A percentile compares a stretch with the other conserved stretches of the same genome.
Evolutionary conservation across 441 rosid genomes (phyloP).

Genomic region (Populus hybrid): DNA sequence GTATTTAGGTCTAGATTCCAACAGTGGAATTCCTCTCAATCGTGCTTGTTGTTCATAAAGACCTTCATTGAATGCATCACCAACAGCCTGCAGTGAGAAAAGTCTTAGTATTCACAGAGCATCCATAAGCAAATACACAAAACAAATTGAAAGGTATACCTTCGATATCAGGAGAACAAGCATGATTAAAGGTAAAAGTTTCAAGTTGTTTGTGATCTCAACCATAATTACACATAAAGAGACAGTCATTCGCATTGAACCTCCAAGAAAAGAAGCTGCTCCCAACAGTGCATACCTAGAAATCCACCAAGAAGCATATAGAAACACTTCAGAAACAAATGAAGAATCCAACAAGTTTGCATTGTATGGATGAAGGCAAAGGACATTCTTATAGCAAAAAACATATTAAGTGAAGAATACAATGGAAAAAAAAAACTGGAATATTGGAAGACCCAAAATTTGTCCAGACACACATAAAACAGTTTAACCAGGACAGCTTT

Average conservation of each 20-base stretch:
- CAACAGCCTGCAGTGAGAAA: conserved; percentile 72
- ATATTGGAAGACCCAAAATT: neutral
- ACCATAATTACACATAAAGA: conserved; percentile 97
- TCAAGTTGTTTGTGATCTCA: conserved; percentile 94
- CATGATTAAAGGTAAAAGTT: conserved; percentile 94
- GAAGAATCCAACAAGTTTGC: neutral
- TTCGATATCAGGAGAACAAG: conserved; percentile 98
- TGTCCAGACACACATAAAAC: neutral
- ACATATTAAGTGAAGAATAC: neutral
- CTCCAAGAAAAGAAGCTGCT: conserved; percentile 99
- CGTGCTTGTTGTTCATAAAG: conserved; percentile 92
- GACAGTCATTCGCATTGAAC: conserved; percentile 99
- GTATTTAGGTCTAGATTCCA: conserved; percentile 92
- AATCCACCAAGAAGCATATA: conserved; percentile 23
- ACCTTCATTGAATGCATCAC: conserved; percentile 99
- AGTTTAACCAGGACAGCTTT: neutral
- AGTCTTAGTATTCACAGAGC: conserved; percentile 9
- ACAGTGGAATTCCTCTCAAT: conserved; percentile 76
- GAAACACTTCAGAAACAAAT: conserved; percentile 19
- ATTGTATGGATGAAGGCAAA: neutral
- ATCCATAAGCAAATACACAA: conserved; percentile 13
- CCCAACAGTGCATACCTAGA: conserved; percentile 91
- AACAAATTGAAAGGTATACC: conserved; percentile 41
- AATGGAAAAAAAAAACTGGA: neutral
- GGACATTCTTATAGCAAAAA: neutral